phyloP scores from a whole-genome alignment of 805 yeast species.

The Teunomyces aglyptinius region DNA sequence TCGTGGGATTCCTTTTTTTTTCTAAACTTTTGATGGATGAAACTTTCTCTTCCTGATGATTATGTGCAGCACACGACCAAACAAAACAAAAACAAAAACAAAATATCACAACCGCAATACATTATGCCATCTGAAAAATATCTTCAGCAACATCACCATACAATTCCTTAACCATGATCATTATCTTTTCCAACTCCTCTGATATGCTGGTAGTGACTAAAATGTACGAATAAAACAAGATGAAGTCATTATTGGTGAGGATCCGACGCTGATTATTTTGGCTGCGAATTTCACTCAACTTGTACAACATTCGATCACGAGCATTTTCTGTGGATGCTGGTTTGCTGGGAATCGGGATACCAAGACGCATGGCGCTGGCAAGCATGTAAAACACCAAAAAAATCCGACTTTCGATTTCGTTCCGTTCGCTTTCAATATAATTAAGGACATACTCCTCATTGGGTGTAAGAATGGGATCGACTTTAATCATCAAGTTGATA shows the following conservation, averaged over 20 bases:
- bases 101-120: background rate
- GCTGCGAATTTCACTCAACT: constrained; percentile 56
- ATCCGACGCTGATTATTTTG: constrained; percentile 16
- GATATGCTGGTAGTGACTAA: constrained; percentile 68
- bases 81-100: no score
- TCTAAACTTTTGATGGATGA: background rate
- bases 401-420: constrained; percentile 68
- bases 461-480: constrained; percentile 52
- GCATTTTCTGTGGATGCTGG: constrained; percentile 79
- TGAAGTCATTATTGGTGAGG: constrained; percentile 68
- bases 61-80: background rate
- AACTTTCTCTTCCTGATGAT: background rate
- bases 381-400: constrained; percentile 76
- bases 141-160: constrained; percentile 69
- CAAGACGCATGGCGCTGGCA: constrained; percentile 70
- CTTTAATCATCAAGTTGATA: constrained; percentile 62
- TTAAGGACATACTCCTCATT: constrained; percentile 57
- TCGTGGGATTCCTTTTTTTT: background rate
- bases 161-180: constrained; percentile 52
- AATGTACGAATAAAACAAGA: constrained; percentile 70
- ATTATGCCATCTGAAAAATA: constrained; percentile 45
- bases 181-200: constrained; percentile 59
- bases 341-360: constrained; percentile 73
- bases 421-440: constrained; percentile 55
- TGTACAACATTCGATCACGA: constrained; percentile 63